These are phyloP conservation scores for Metschnikowia lachancei DNA, from an alignment of 805 yeast genomes.

Conservation along the genomic window DNA sequence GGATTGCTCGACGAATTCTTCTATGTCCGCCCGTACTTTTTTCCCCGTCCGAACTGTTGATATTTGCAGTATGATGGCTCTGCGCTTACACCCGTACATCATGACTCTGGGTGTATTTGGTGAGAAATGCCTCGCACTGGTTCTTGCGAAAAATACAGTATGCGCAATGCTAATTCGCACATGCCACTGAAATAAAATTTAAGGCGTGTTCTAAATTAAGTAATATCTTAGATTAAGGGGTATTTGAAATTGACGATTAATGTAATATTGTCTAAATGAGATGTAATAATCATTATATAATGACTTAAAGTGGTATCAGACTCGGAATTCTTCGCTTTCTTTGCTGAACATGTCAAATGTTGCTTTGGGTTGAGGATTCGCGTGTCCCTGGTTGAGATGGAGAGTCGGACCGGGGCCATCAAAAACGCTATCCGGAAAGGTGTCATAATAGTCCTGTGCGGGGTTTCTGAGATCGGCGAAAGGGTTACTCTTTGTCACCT, in stretches of 20 bases:
- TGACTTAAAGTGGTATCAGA: neutral
- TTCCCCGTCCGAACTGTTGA: neutral
- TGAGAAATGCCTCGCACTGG: neutral
- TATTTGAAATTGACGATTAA: neutral
- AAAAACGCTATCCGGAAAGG: slow-evolving; percentile 28
- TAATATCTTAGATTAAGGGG: too few relatives aligned
- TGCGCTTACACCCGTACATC: slow-evolving; percentile 8
- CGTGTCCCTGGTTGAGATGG: slow-evolving; percentile 26
- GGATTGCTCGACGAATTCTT: neutral
- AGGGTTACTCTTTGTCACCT: slow-evolving; percentile 39
- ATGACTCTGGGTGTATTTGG: neutral
- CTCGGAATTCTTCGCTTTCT: slow-evolving; percentile 6
- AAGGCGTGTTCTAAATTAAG: too few relatives aligned
- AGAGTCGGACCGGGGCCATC: slow-evolving; percentile 33
- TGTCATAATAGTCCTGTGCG: slow-evolving; percentile 41
- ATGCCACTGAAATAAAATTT: too few relatives aligned
- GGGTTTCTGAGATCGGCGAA: slow-evolving; percentile 42
- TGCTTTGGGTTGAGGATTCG: slow-evolving; percentile 9
- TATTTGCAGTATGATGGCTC: neutral
- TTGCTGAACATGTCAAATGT: slow-evolving; percentile 16
- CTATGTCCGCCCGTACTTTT: slow-evolving; percentile 4
- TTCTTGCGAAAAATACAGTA: neutral
- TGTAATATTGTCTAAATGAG: neutral
- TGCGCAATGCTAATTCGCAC: too few relatives aligned
- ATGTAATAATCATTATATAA: neutral